phyloP scores from a whole-genome alignment of 164 flowering plant species.

The Akebia trifoliata region DNA sequence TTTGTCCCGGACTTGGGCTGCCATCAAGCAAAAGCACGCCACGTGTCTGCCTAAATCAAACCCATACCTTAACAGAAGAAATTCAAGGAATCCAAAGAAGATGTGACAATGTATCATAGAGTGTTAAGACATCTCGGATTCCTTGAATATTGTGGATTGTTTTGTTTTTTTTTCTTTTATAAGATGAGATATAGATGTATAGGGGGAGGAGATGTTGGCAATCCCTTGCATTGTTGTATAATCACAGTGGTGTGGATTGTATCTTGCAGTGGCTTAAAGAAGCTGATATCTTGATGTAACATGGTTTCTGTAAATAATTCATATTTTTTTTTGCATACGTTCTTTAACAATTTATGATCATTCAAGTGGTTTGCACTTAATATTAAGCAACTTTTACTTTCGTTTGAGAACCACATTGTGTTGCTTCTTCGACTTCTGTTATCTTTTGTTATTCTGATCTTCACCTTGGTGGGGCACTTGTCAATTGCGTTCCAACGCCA shows the following conservation, averaged over 20 bases:
- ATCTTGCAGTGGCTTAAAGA: no score
- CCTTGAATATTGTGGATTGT: neutral
- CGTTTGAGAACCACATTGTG: no score
- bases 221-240: constrained; percentile 9
- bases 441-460: no score
- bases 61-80: neutral
- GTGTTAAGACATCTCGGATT: neutral
- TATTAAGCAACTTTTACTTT: no score
- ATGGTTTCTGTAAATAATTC: constrained; percentile 21
- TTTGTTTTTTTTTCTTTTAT: neutral
- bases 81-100: neutral
- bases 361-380: no score
- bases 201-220: constrained; percentile 17
- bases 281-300: constrained; percentile 9
- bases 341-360: no score
- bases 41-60: neutral
- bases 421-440: no score
- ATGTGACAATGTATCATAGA: neutral
- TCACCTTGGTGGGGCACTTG: no score
- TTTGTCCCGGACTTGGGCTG: neutral
- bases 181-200: constrained; percentile 11
- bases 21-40: neutral
- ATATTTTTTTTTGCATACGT: neutral
- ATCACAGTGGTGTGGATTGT: neutral
- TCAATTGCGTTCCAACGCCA: no score